phyloP scores from a whole-genome alignment of 2,329 filamentous ascomycete genomes.

The Aspergillus terreus region DNA sequence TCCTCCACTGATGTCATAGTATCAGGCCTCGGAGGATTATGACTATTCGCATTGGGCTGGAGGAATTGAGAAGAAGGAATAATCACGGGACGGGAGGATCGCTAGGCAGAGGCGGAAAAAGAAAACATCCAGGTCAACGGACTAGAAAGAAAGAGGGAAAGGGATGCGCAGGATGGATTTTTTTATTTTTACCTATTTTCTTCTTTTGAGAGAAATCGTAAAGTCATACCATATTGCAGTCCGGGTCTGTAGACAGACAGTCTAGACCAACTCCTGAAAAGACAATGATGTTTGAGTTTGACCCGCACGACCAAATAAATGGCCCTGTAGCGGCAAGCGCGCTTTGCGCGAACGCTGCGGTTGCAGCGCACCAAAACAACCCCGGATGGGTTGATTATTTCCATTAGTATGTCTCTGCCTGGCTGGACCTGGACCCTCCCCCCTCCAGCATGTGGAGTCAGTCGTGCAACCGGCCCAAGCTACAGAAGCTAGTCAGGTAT shows the following conservation, averaged over 20 bases:
- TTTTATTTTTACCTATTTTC: not conserved
- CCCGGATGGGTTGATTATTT: constrained; percentile 17
- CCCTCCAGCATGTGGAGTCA: not conserved
- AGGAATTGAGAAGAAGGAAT: not conserved
- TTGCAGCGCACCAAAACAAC: constrained; percentile 28
- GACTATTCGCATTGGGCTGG: constrained; percentile 4
- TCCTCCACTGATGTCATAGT: constrained; percentile 10
- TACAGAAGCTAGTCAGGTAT: too few relatives aligned
- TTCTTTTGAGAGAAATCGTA: not conserved
- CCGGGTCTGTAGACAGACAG: not conserved
- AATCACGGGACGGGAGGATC: not conserved
- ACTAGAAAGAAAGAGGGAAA: constrained; percentile 8
- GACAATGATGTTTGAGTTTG: not conserved
- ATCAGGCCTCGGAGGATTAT: constrained; percentile 13
- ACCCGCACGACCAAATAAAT: not conserved
- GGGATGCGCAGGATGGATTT: not conserved
- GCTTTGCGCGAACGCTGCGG: constrained; percentile 34
- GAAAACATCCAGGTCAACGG: constrained; percentile 1
- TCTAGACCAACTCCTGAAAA: not conserved
- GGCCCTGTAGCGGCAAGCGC: constrained; percentile 33
- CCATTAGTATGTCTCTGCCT: constrained; percentile 4
- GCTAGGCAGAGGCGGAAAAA: not conserved
- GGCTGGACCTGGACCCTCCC: not conserved
- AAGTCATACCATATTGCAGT: too few relatives aligned
- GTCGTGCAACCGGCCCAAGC: constrained; percentile 6